These are phyloP conservation scores for Mycena amicta DNA, from an alignment of 768 basidiomycete genomes.

Conservation along the genomic window DNA sequence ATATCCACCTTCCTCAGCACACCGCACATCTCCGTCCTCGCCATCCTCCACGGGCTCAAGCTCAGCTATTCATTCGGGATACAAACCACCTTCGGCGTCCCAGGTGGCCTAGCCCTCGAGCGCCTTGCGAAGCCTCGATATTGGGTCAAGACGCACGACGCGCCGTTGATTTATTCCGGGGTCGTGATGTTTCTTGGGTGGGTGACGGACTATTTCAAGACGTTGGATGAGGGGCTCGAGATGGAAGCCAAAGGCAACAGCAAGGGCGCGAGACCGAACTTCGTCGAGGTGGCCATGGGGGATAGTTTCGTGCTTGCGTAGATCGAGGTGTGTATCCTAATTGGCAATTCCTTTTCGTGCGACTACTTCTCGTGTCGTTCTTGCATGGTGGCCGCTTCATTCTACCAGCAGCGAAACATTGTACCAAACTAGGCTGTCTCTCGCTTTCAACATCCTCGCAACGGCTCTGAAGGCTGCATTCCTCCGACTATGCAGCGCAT, in stretches of 20 bases:
- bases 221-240: not conserved
- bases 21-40: not conserved
- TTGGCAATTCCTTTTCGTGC: not conserved
- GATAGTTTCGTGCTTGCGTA: not conserved
- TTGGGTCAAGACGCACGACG: not conserved
- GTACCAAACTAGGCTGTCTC: no score
- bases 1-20: not conserved
- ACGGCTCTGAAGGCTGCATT: no score
- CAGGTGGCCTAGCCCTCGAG: not conserved
- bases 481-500: no score
- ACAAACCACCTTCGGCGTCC: not conserved
- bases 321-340: not conserved
- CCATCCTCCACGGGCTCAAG: not conserved
- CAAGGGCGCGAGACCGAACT: not conserved
- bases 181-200: not conserved
- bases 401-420: no score
- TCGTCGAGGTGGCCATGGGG: not conserved
- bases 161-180: not conserved
- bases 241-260: not conserved
- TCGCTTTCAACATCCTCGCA: no score
- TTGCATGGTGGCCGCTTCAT: no score
- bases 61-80: not conserved
- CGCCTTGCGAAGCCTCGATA: not conserved
- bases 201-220: not conserved
- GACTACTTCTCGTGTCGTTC: not conserved